These are phyloP conservation scores for Periconia sp. DNA, from an alignment of 2,329 filamentous ascomycete genomes.

Conservation along the genomic window DNA sequence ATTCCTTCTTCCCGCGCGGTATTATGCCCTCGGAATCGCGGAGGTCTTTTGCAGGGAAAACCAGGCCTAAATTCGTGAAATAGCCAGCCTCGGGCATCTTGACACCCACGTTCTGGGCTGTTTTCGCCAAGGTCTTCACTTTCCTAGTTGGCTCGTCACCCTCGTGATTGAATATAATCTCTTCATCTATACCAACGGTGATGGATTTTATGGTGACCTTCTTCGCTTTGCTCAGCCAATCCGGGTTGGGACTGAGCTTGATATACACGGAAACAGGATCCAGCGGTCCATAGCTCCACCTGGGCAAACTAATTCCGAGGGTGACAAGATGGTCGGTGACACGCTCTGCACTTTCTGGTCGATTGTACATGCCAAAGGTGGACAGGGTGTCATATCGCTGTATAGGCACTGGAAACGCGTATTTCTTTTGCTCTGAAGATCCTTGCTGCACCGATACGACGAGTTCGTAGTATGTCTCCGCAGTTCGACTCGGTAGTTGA, in stretches of 20 bases:
- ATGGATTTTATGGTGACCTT: slow-evolving; percentile 94
- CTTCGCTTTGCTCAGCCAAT: slow-evolving; percentile 87
- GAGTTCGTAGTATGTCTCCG: slow-evolving; percentile 95
- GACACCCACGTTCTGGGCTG: slow-evolving; percentile 76
- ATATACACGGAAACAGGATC: slow-evolving; percentile 97
- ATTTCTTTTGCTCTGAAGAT: slow-evolving; percentile 82
- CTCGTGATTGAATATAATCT: slow-evolving; percentile 98
- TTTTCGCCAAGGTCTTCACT: slow-evolving; percentile 81
- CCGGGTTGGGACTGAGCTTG: slow-evolving; percentile 86
- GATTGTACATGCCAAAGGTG: slow-evolving; percentile 99
- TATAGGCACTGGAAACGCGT: slow-evolving; percentile 86
- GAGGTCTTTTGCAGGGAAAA: slow-evolving; percentile 87
- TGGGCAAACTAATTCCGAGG: slow-evolving; percentile 84
- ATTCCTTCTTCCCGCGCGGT: slow-evolving; percentile 79
- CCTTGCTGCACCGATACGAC: slow-evolving; percentile 95
- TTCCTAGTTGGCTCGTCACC: slow-evolving; percentile 93
- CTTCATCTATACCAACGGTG: slow-evolving; percentile 90
- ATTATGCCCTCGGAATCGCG: slow-evolving; percentile 86
- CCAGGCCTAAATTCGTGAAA: slow-evolving; percentile 85
- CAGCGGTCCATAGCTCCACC: slow-evolving; percentile 94
- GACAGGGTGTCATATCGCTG: slow-evolving; percentile 94
- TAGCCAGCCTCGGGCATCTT: slow-evolving; percentile 91
- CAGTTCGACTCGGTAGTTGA: slow-evolving; percentile 87
- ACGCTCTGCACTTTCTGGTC: slow-evolving; percentile 82
- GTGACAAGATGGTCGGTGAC: slow-evolving; percentile 90